A percentile compares a stretch with the other conserved stretches of the same genome.
These are phyloP conservation scores for Trichodelitschia bisporula DNA, from an alignment of 495 filamentous ascomycete genomes.

Conservation along the genomic window DNA sequence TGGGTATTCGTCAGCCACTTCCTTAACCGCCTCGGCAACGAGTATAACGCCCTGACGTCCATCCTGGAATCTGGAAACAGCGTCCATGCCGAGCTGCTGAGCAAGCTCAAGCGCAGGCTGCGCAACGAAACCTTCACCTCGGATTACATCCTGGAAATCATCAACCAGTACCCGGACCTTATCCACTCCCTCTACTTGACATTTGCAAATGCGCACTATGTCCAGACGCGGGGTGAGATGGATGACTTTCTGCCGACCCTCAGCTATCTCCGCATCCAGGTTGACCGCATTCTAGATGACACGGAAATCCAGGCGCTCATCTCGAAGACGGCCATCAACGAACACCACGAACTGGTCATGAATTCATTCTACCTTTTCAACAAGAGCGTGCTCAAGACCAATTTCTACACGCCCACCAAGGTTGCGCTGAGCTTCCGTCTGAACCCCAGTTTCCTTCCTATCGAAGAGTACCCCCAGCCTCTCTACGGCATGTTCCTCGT, in stretches of 20 bases:
- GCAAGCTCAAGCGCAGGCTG: conserved; percentile 86
- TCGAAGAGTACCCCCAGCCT: conserved; percentile 78
- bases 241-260: conserved; percentile 66
- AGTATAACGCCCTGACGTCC: conserved; percentile 70
- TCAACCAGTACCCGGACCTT: conserved; percentile 69
- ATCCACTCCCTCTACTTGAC: conserved; percentile 73
- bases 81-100: conserved; percentile 68
- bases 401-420: conserved; percentile 98
- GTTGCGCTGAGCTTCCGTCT: conserved; percentile 92
- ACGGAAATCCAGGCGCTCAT: conserved; percentile 57
- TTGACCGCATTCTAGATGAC: conserved; percentile 56
- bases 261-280: conserved; percentile 45
- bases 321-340: conserved; percentile 56
- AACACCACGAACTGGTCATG: conserved; percentile 98
- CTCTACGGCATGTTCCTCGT: conserved; percentile 97
- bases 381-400: conserved; percentile 73
- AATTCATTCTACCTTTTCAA: conserved; percentile 92
- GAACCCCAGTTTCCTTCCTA: conserved; percentile 68
- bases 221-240: conserved; percentile 50
- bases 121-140: conserved; percentile 93
- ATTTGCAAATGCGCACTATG: conserved; percentile 80
- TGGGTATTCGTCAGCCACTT: conserved; percentile 97
- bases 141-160: conserved; percentile 94
- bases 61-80: conserved; percentile 60
- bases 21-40: conserved; percentile 73